A percentile compares a stretch with the other conserved stretches of the same genome.
phyloP scores from a whole-genome alignment of 352 stramenopile species.

The Globisporangium canariense region DNA sequence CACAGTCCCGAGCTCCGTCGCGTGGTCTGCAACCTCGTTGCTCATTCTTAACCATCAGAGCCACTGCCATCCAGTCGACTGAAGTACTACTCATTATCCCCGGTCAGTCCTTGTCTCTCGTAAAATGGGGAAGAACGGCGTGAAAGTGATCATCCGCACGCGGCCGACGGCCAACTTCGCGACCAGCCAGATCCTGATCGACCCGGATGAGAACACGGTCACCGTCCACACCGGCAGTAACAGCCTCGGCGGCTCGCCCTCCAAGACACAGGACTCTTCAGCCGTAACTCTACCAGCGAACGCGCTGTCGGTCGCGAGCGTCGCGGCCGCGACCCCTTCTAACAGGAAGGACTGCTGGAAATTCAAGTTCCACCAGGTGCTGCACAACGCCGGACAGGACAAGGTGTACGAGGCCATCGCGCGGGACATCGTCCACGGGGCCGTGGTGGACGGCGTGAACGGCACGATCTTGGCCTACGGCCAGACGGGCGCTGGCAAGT shows the following conservation, averaged over 20 bases:
- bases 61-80: background rate
- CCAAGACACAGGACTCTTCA: slow-evolving; percentile 22
- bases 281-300: background rate
- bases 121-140: slow-evolving; percentile 55
- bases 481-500: slow-evolving; percentile 88
- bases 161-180: slow-evolving; percentile 75
- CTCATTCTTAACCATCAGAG: too few species aligned
- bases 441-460: slow-evolving; percentile 86
- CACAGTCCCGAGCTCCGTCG: too few species aligned
- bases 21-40: too few species aligned
- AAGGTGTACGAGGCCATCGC: slow-evolving; percentile 90
- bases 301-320: slow-evolving; percentile 8
- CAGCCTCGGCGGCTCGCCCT: slow-evolving; percentile 20
- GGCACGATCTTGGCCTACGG: slow-evolving; percentile 88
- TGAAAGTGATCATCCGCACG: slow-evolving; percentile 86
- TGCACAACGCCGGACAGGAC: slow-evolving; percentile 90
- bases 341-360: slow-evolving; percentile 84
- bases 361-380: slow-evolving; percentile 92
- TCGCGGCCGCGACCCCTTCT: slow-evolving; percentile 31
- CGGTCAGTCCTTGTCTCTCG: background rate
- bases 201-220: slow-evolving; percentile 73
- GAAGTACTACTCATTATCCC: background rate
- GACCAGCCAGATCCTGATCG: slow-evolving; percentile 73
- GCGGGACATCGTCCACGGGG: slow-evolving; percentile 85
- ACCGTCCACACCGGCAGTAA: slow-evolving; percentile 40